These are phyloP conservation scores for Termitomyces sp. DNA, from an alignment of 768 basidiomycete species.

Conservation along the genomic window DNA sequence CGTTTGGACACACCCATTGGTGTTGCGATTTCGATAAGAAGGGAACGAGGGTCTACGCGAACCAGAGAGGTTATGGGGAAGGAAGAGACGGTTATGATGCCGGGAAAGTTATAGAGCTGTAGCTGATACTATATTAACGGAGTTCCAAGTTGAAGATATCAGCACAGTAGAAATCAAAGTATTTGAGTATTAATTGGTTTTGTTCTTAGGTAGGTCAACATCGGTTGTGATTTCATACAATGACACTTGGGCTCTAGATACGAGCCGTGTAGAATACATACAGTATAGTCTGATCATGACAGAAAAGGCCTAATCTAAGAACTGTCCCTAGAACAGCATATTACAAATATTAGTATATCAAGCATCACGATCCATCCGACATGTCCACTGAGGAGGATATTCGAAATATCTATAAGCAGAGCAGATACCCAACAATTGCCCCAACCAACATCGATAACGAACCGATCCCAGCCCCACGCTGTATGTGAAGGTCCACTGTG, in stretches of 20 bases:
- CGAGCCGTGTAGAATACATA: neutral
- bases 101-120: slow-evolving; percentile 8
- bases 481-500: neutral
- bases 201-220: too few relatives aligned
- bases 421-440: neutral
- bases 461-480: neutral
- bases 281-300: neutral
- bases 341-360: neutral
- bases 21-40: slow-evolving; percentile 32
- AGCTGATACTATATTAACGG: too few relatives aligned
- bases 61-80: slow-evolving; percentile 30
- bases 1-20: slow-evolving; percentile 43
- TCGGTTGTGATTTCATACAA: neutral
- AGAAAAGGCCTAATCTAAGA: neutral
- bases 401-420: neutral
- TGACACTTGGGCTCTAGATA: neutral
- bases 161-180: too few relatives aligned
- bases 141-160: neutral
- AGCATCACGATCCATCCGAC: neutral
- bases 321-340: neutral
- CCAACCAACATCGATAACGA: neutral
- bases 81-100: neutral
- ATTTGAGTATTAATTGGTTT: too few relatives aligned
- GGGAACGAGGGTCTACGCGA: slow-evolving; percentile 34
- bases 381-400: neutral